Percentiles rank a stretch among this genome's conserved stretches.
Evolutionary conservation across 2,329 filamentous ascomycete species (phyloP).

Genomic region (Fusarium coicis): DNA sequence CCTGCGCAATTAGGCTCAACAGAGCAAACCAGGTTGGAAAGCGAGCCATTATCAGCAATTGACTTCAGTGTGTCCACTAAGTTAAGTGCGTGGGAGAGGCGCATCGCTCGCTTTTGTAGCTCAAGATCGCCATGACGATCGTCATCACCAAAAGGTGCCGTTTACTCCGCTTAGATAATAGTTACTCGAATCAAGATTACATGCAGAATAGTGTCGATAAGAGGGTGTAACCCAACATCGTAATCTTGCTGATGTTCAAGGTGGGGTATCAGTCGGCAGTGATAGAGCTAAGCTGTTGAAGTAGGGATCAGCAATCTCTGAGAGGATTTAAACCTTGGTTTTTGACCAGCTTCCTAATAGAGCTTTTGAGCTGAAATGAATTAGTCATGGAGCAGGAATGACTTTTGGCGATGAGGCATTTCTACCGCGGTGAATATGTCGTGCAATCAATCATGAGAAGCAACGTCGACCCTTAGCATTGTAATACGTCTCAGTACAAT

Average conservation of each 20-base stretch:
- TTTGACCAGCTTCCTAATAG: constrained; percentile 26
- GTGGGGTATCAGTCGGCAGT: constrained; percentile 9
- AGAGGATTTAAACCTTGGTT: background rate
- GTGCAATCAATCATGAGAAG: no score
- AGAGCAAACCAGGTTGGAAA: constrained; percentile 3
- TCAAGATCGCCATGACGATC: background rate
- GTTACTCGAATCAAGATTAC: background rate
- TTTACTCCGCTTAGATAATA: background rate
- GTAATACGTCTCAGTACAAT: background rate
- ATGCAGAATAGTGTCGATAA: background rate
- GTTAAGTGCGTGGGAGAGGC: background rate
- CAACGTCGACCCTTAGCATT: no score
- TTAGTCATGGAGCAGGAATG: background rate
- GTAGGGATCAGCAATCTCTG: constrained; percentile 18
- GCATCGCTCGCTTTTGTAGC: background rate
- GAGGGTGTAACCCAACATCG: background rate
- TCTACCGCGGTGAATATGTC: no score
- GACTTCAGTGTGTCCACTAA: no score
- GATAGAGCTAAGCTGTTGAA: constrained; percentile 9
- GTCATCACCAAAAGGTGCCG: background rate
- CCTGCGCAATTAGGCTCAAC: constrained; percentile 8
- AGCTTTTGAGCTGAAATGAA: background rate
- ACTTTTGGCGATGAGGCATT: no score
- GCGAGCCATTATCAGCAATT: background rate
- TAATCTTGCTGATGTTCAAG: background rate